Base-by-base conservation (phyloP, 208 protist genomes). In the Leptomonas seymouri region DNA sequence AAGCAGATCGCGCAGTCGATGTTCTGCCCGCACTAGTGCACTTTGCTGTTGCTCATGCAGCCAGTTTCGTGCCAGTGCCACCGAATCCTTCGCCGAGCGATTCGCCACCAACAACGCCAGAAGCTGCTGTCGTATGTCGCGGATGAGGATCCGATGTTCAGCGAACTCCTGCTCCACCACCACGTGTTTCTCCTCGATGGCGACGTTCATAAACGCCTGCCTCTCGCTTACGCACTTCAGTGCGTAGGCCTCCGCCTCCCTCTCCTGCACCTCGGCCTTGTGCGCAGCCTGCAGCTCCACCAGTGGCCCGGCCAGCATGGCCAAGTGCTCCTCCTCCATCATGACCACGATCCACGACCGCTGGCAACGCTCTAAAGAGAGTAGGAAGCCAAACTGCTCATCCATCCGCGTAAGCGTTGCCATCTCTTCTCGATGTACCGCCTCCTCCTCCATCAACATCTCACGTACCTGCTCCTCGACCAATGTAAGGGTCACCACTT, bases 381-480 rank as follows among this genome's bases (percentile, higher is more conserved):
- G 3, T 7, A 78, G 23, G 36, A 16, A 27, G 18, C 28, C 55
- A 27, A 53, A 55, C 25, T 44, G 2, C 44, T 51, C 58, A 21
- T 67, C 65, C 11, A 31, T 41, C 11, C 31, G 25, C 72, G 56
- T 67, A n/a, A 41, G 21, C 42, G 21, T 2, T 44, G 27, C 25
- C 16, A 78, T 57, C 57, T 46, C 51, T n/a, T 23, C 12, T 23
- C 49, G 72, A 39, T 39, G n/a, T 18, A 6, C 31, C 27, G 28
- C 28, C 57, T 85, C 75, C 39, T 74, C 63, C 14, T 23, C 27
- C 23, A 41, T 16, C 18, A 75, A 41, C 39, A 27, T 49, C 34
- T 6, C 9, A 3, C 82, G 77, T 36, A 68, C 63, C 36, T 69
- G 62, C 23, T 61, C 69, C 63, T 87, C 82, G 6, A 71, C 54